Conservation (phyloP, 345 rosid species). For the Punica granatum region DNA sequence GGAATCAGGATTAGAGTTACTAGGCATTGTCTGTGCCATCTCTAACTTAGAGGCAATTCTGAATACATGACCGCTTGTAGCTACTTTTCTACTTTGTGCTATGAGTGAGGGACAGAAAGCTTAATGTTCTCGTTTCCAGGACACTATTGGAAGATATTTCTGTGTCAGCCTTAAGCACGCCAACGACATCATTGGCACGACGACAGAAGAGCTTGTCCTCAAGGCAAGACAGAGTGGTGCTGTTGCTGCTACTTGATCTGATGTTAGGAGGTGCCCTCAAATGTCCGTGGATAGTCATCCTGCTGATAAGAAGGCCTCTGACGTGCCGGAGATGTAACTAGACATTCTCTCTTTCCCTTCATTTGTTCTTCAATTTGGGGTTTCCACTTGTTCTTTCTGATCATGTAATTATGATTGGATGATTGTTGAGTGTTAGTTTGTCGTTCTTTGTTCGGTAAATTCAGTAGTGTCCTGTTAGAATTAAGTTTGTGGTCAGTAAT, state of each 20-base stretch:
- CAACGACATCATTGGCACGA: slow-evolving; percentile 79
- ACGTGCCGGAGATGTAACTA: not conserved
- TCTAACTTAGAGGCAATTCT: too few species aligned
- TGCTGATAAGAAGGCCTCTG: not conserved
- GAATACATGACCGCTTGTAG: too few species aligned
- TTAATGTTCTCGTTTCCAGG: slow-evolving; percentile 27
- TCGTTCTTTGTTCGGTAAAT: too few species aligned
- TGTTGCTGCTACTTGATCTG: not conserved
- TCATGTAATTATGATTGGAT: not conserved
- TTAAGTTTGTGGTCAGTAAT: too few species aligned
- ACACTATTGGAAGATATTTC: slow-evolving; percentile 64
- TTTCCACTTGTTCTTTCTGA: not conserved
- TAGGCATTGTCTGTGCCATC: too few species aligned
- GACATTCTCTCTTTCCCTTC: not conserved
- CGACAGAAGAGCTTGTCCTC: slow-evolving; percentile 85
- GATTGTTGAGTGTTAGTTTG: too few species aligned
- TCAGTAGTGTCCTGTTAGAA: too few species aligned
- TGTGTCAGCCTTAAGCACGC: slow-evolving; percentile 76
- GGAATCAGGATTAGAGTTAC: too few species aligned
- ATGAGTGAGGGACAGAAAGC: not conserved
- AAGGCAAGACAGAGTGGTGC: slow-evolving; percentile 57
- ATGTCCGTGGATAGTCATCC: not conserved
- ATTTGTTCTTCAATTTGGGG: too few species aligned
- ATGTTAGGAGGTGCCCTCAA: not conserved
- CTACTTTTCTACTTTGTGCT: too few species aligned